Base-by-base conservation (phyloP, 371 early-diverging fungal genomes). In the Circinella umbellata region DNA sequence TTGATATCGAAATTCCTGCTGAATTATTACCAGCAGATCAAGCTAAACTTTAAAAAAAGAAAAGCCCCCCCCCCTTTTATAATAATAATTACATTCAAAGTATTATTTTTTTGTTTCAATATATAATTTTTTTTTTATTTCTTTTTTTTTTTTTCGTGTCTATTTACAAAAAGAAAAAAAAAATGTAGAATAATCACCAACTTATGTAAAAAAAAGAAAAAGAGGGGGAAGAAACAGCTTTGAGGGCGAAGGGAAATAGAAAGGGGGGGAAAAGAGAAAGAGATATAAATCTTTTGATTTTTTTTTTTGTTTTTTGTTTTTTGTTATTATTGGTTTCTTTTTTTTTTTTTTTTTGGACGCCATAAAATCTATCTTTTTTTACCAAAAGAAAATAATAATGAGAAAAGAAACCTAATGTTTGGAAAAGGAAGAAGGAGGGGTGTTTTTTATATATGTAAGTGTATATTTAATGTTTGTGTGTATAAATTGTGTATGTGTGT, bases 1-100 rank as follows among this genome's bases (percentile, higher is more conserved):
- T 86, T 55, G 82, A 86, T 55, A 82, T 92, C 54, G 86, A 88
- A 48, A 78, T 90, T 2, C 92, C 92, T 67, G 79, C 80, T 34
- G 77, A 81, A 34, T 68, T 87, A 53, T 27, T 86, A 36, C 72
- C 79, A 5, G 54, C 72, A 17, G 60, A 64, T 51, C 53, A 66
- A 13, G 73, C 85, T 39, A 86, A 77, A 42, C 73, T 89, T 62
- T 89, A 82, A 77, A 53, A 8, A 20, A n/a, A n/a, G n/a, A n/a
- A n/a, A n/a, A n/a, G n/a, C n/a, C n/a, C n/a, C n/a, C n/a, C n/a
- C n/a, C n/a, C n/a, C n/a, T n/a, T n/a, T n/a, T n/a, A n/a, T n/a
- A n/a, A n/a, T n/a, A n/a, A n/a, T n/a, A n/a, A n/a, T n/a, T n/a
- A n/a, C n/a, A n/a, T n/a, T n/a, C 27, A 55, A 55, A 55, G 57